Percentiles rank a stretch among this genome's conserved stretches.
These are phyloP conservation scores for Penicillium sp. DNA, from an alignment of 2,329 filamentous ascomycete species.

Conservation along the genomic window DNA sequence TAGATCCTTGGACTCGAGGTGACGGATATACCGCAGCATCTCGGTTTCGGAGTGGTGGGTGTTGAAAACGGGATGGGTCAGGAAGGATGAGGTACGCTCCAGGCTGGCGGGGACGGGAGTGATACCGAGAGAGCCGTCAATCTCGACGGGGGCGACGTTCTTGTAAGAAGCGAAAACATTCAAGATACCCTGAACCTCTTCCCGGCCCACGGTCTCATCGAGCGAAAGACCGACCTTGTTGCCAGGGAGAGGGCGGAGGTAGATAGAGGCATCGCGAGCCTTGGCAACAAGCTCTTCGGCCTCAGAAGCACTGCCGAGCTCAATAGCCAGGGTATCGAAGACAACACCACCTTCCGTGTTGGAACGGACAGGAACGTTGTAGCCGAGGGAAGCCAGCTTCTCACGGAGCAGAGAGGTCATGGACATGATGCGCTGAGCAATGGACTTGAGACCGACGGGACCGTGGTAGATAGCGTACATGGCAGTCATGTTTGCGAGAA, in stretches of 20 bases:
- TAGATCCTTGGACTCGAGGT: conserved; percentile 88
- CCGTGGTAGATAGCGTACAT: conserved; percentile 95
- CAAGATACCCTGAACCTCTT: conserved; percentile 55
- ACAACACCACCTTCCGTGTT: conserved; percentile 55
- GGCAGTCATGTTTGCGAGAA: conserved; percentile 92
- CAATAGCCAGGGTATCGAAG: conserved; percentile 77
- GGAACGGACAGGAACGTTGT: conserved; percentile 56
- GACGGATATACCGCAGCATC: conserved; percentile 85
- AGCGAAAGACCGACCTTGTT: conserved; percentile 66
- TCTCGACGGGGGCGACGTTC: conserved; percentile 29
- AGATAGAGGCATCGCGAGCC: conserved; percentile 51
- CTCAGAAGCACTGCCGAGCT: conserved; percentile 49
- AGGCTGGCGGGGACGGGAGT: conserved; percentile 50
- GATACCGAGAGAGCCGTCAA: conserved; percentile 35
- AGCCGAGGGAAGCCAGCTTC: conserved; percentile 58
- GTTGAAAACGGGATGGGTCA: conserved; percentile 93
- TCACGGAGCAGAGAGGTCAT: conserved; percentile 65
- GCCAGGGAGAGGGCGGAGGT: conserved; percentile 59
- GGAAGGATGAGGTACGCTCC: conserved; percentile 65
- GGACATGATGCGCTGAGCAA: conserved; percentile 71
- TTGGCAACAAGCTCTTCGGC: conserved; percentile 49
- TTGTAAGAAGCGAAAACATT: conserved; percentile 50
- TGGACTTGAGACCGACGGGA: conserved; percentile 72
- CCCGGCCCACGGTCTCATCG: conserved; percentile 64
- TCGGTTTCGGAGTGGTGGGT: conserved; percentile 92